Evolutionary conservation across 2,329 filamentous ascomycete genomes (phyloP).

Genomic region (Aspergillus niger): DNA sequence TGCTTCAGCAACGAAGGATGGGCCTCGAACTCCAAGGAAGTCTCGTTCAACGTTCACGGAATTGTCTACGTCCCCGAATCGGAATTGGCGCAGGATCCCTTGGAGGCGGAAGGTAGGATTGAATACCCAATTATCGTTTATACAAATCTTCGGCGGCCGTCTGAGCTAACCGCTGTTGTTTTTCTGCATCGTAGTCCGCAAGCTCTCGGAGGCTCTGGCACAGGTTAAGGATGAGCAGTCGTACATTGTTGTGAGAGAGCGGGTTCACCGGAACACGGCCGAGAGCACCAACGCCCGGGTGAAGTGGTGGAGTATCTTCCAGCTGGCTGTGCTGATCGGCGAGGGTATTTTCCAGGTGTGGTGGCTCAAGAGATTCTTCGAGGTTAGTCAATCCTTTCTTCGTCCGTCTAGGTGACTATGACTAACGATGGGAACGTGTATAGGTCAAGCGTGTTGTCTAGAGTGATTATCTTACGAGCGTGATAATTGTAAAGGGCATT

Average conservation of each 20-base stretch:
- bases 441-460: conserved; percentile 53
- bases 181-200: conserved; percentile 61
- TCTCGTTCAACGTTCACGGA: conserved; percentile 98
- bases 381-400: conserved; percentile 54
- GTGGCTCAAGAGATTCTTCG: conserved; percentile 98
- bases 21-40: conserved; percentile 94
- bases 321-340: conserved; percentile 82
- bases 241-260: conserved; percentile 93
- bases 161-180: conserved; percentile 5
- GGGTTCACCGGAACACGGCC: conserved; percentile 95
- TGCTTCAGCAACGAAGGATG: conserved; percentile 99
- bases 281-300: conserved; percentile 97
- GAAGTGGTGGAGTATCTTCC: conserved; percentile 99
- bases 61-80: conserved; percentile 94
- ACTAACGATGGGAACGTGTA: conserved; percentile 5
- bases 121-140: background rate
- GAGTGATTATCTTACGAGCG: conserved; percentile 17
- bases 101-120: conserved; percentile 80
- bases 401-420: background rate
- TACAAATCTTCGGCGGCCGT: background rate
- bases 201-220: conserved; percentile 78
- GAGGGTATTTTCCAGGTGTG: conserved; percentile 98
- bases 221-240: conserved; percentile 98
- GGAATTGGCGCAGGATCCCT: conserved; percentile 79
- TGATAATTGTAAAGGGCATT: conserved; percentile 9